Base-by-base conservation (phyloP, 345 rosid species). In the Murraya paniculata region DNA sequence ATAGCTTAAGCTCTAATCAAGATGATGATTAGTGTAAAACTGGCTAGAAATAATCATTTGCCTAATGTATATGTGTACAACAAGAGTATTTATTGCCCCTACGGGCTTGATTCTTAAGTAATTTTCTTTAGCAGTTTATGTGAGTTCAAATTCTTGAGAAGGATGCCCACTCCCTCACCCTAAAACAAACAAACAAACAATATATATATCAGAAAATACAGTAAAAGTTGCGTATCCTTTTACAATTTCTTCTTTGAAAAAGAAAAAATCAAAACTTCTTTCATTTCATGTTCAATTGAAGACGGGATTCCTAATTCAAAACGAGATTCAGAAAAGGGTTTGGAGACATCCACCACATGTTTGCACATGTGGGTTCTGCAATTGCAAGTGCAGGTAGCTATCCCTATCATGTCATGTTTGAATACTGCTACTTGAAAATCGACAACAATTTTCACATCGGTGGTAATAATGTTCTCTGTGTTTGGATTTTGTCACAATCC, bases 311-410 rank as follows among this genome's bases (percentile, higher is more conserved):
- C 16, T 45, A 7, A 41, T 31, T 64, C 24, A 41, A 75, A 48
- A 24, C 38, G 6, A 9, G 11, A n/a, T 59, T 18, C 18, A 35
- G 1, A 58, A 6, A 19, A 41, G 33, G 22, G 13, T 33, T 41
- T 4, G 75, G 64, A 6, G 33, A 64, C 72, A 75, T 33, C 48
- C 53, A 76, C 78, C 72, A 53, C 72, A 53, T 33, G 72, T 22
- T 65, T 22, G 30, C 28, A 19, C 70, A 75, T 64, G 78, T 64
- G 24, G 16, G 1, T 31, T 30, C 48, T 64, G 14, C 21, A 60
- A 22, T 39, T 18, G 69, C 21, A 64, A 57, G 31, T 48, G 64
- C 31, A 31, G 33, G 39, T 36, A 36, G 41, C 28, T 35, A 27
- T 22, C 61, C 25, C 13, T n/a, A 39, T 38, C 68, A 28, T 74